These are phyloP conservation scores for Fraxinus quadrangulata DNA, from an alignment of 257 asterid genomes.

Conservation along the genomic window DNA sequence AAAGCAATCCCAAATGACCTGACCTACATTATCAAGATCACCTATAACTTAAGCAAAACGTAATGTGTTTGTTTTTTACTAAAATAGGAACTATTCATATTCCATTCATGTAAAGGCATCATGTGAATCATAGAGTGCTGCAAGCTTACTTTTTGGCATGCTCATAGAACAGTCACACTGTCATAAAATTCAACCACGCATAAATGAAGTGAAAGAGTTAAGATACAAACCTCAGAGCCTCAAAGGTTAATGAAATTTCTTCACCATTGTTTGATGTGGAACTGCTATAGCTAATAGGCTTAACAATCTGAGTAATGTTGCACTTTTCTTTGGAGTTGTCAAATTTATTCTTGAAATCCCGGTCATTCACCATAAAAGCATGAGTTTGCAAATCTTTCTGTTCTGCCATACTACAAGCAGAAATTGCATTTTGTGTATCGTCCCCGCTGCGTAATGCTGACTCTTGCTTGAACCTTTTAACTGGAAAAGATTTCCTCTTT, in stretches of 20 bases:
- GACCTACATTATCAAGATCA: not conserved
- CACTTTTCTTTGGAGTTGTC: slow-evolving; percentile 51
- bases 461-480: slow-evolving; percentile 79
- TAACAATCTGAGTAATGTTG: slow-evolving; percentile 66
- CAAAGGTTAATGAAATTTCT: slow-evolving; percentile 70
- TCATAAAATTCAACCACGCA: slow-evolving; percentile 4
- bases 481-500: slow-evolving; percentile 88
- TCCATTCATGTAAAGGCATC: not conserved
- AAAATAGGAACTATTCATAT: not conserved
- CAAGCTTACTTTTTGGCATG: not conserved
- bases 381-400: slow-evolving; percentile 40
- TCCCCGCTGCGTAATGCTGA: slow-evolving; percentile 34
- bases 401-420: slow-evolving; percentile 28
- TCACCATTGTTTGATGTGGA: slow-evolving; percentile 49
- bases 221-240: slow-evolving; percentile 76
- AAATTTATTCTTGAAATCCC: slow-evolving; percentile 37
- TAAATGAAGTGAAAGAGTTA: slow-evolving; percentile 21
- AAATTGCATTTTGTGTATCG: slow-evolving; percentile 38
- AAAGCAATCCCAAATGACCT: not conserved
- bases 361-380: slow-evolving; percentile 31
- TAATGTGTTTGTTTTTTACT: not conserved
- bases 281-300: slow-evolving; percentile 69
- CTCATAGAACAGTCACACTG: not conserved
- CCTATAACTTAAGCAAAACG: not conserved
- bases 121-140: not conserved